These are phyloP conservation scores for Lasiosphaeriaceae sp. DNA, from an alignment of 495 filamentous ascomycete species.

Conservation along the genomic window DNA sequence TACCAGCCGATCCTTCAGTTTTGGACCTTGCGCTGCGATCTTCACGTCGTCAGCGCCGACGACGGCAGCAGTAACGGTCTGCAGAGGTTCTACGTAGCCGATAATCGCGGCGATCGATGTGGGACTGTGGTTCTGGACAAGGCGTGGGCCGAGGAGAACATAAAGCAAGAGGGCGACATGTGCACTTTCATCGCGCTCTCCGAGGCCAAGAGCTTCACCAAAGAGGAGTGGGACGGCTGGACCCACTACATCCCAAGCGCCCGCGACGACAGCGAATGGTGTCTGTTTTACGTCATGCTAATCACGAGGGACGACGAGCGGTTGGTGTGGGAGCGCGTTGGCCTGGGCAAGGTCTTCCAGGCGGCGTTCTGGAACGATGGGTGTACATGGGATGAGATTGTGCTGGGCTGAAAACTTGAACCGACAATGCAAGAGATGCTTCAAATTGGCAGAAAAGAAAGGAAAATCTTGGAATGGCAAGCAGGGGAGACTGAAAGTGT, in stretches of 20 bases:
- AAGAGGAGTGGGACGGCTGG: conserved; percentile 26
- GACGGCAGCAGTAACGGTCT: neutral
- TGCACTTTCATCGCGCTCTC: conserved; percentile 26
- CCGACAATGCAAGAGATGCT: no score
- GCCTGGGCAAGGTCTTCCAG: conserved; percentile 18
- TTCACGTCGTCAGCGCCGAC: neutral
- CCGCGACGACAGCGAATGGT: conserved; percentile 10
- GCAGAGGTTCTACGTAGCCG: neutral
- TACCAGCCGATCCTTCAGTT: neutral
- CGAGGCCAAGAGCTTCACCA: conserved; percentile 31
- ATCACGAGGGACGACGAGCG: conserved; percentile 8
- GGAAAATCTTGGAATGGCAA: no score
- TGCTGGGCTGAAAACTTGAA: no score
- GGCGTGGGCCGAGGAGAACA: neutral
- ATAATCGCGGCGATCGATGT: neutral
- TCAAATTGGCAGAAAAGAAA: no score
- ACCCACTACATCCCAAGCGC: conserved; percentile 29
- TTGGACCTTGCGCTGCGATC: neutral
- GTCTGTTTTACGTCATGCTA: conserved; percentile 15
- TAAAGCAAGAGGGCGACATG: neutral
- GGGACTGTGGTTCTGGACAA: neutral
- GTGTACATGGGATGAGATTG: no score
- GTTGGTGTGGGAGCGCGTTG: conserved; percentile 7
- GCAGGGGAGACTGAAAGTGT: no score
- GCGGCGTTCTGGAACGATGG: conserved; percentile 6